Percentiles rank a stretch among this genome's conserved stretches.
These are phyloP conservation scores for Ophiocordyceps camponoti-floridani DNA, from an alignment of 2,329 filamentous ascomycete genomes.

Conservation along the genomic window DNA sequence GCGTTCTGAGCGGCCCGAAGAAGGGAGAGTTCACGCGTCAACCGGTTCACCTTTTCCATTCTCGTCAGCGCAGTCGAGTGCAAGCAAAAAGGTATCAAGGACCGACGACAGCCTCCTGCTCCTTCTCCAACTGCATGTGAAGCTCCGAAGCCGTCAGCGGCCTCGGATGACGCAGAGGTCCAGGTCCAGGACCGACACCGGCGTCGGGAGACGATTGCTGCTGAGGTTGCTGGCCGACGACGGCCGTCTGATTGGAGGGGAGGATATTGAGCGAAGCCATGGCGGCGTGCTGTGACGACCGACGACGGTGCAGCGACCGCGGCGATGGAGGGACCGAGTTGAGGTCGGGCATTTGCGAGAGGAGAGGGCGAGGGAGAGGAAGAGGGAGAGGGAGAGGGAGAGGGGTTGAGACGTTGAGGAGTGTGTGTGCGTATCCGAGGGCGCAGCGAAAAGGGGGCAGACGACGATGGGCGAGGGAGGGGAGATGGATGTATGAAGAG, in stretches of 20 bases:
- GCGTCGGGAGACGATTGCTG: conserved; percentile 12
- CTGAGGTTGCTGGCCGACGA: conserved; percentile 10
- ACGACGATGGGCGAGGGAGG: background rate
- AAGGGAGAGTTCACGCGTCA: conserved; percentile 73
- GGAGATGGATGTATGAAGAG: background rate
- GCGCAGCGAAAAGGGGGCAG: background rate
- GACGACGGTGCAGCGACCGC: conserved; percentile 24
- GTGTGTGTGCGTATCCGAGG: background rate
- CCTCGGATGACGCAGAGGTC: conserved; percentile 69
- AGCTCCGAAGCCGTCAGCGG: conserved; percentile 80
- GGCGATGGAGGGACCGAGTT: conserved; percentile 36
- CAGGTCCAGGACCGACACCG: conserved; percentile 38
- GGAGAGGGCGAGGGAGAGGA: background rate
- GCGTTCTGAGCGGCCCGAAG: conserved; percentile 57
- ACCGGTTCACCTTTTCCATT: conserved; percentile 56
- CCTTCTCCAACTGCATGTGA: conserved; percentile 79
- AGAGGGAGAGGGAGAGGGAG: background rate
- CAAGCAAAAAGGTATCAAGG: background rate
- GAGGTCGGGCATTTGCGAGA: conserved; percentile 29
- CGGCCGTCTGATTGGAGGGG: conserved; percentile 33
- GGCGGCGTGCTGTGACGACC: conserved; percentile 20
- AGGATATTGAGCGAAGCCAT: conserved; percentile 36
- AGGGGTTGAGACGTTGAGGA: background rate
- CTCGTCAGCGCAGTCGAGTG: background rate
- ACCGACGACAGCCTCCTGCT: conserved; percentile 62